Base-by-base conservation (phyloP, 176 grass and related monocot species). In the Pontederia paniculata region DNA sequence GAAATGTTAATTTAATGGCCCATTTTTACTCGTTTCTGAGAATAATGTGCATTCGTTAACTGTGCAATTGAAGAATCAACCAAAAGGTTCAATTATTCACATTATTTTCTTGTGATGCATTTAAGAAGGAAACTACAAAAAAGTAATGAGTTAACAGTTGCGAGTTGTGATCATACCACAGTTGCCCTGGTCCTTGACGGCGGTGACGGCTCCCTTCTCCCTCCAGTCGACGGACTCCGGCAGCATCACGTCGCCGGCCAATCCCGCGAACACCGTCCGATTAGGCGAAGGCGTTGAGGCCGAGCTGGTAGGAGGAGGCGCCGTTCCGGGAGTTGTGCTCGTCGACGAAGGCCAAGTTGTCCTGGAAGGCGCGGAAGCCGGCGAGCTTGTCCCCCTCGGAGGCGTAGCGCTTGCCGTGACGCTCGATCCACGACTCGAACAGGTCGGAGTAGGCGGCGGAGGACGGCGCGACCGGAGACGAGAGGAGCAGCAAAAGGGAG, bases 391-490 rank as follows among this genome's bases (percentile, higher is more conserved):
- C 86, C 62, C 23, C 74, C 42, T 75, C 76, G 42, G 81, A 72
- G 56, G 77, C 66, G 70, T 89, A 89, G 28, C 66, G 41, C 81
- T 48, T 81, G 11, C 77, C 71, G 67, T 84, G 86, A 80, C 67
- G 81, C 71, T 53, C 59, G 81, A 74, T 84, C 86, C 86, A 89
- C 16, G 86, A 75, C 15, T 89, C 74, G 77, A 89, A 89, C n/a
- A 49, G 71, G 53, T 72, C 62, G 71, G 76, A 78, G 74, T 75
- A 69, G 17, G n/a, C 63, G n/a, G 44, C 12, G 31, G 62, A 45
- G 66, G 1, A 5, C 11, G 19, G 12, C 0, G 57, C 31, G 3
- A 66, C 12, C 1, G 19, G 14, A 0, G 37, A 50, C 2, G 45
- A 20, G 37, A 56, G 55, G 3, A 66, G 52, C 0, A 67, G 46